Evolutionary conservation across 2,329 filamentous ascomycete species (phyloP).

Genomic region (Pseudogymnoascus pannorum): DNA sequence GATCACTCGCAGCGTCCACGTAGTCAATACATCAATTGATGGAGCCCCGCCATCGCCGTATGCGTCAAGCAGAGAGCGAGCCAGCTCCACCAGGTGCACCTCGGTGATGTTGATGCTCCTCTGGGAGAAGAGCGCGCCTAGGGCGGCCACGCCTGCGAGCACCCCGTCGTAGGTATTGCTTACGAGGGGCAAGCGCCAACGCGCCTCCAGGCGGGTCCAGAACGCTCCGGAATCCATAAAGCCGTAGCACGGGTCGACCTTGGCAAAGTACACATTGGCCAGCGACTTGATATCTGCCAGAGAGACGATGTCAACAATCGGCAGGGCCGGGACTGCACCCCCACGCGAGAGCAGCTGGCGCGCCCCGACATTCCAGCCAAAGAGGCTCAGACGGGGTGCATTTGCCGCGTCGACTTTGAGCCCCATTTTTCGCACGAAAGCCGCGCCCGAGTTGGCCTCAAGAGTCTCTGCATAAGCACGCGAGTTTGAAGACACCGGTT

Average conservation of each 20-base stretch:
- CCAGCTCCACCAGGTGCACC: background rate
- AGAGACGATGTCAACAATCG: constrained; percentile 40
- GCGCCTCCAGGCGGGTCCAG: constrained; percentile 23
- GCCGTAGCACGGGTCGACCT: constrained; percentile 45
- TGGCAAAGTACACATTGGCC: constrained; percentile 43
- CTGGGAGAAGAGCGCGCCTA: constrained; percentile 46
- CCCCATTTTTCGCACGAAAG: constrained; percentile 46
- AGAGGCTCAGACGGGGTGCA: constrained; percentile 44
- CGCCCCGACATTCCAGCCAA: constrained; percentile 45
- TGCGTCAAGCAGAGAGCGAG: background rate
- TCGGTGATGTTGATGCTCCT: constrained; percentile 13
- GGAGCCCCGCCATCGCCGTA: constrained; percentile 18
- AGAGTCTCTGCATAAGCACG: background rate
- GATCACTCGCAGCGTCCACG: constrained; percentile 45
- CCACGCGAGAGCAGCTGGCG: constrained; percentile 22
- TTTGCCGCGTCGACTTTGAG: constrained; percentile 43
- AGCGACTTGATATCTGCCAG: constrained; percentile 41
- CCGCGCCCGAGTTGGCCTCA: constrained; percentile 28
- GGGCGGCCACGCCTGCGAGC: constrained; percentile 46
- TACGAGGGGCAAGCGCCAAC: constrained; percentile 30
- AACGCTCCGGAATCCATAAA: constrained; percentile 34
- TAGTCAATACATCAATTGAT: constrained; percentile 35
- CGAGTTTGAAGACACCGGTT: background rate
- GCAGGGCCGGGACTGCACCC: constrained; percentile 21
- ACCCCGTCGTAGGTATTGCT: constrained; percentile 36